Evolutionary conservation across 768 basidiomycete species (phyloP).

Genomic region (Hericium coralloides): DNA sequence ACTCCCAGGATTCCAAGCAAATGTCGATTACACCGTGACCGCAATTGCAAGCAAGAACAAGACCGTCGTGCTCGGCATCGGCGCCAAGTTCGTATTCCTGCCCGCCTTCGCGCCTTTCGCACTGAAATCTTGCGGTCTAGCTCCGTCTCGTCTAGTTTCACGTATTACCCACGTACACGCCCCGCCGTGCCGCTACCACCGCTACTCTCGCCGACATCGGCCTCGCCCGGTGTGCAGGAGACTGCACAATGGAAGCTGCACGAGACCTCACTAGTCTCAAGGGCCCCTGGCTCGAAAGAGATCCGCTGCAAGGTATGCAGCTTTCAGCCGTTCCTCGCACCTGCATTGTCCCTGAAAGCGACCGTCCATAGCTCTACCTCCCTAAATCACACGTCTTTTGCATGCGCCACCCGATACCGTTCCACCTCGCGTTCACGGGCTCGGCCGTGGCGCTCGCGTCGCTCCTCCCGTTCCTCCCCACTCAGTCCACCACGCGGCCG

Average conservation of each 20-base stretch:
- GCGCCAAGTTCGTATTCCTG: slow-evolving; percentile 36
- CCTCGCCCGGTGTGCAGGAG: slow-evolving; percentile 32
- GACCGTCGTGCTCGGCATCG: slow-evolving; percentile 42
- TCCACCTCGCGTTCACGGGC: slow-evolving; percentile 54
- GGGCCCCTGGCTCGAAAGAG: neutral
- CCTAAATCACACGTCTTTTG: slow-evolving; percentile 54
- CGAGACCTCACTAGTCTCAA: slow-evolving; percentile 24
- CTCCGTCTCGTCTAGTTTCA: slow-evolving; percentile 48
- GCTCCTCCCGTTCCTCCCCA: slow-evolving; percentile 53
- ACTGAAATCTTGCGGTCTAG: slow-evolving; percentile 22
- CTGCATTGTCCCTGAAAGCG: neutral
- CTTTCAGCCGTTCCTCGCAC: neutral
- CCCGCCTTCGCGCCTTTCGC: neutral
- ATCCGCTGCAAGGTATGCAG: slow-evolving; percentile 2
- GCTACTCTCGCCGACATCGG: slow-evolving; percentile 25
- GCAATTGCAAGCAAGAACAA: slow-evolving; percentile 47
- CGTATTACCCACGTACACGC: slow-evolving; percentile 58
- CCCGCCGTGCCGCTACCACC: slow-evolving; percentile 44
- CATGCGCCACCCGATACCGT: slow-evolving; percentile 52
- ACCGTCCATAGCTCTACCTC: slow-evolving; percentile 32
- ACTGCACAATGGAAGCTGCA: slow-evolving; percentile 43
- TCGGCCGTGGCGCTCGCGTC: slow-evolving; percentile 45
- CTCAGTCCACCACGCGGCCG: slow-evolving; percentile 23
- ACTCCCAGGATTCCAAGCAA: slow-evolving; percentile 63
- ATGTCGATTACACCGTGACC: slow-evolving; percentile 52